Evolutionary conservation across 345 rosid genomes (phyloP), one percentile per base, ranked within the genome.

Genomic region (Fremontodendron californicum): DNA sequence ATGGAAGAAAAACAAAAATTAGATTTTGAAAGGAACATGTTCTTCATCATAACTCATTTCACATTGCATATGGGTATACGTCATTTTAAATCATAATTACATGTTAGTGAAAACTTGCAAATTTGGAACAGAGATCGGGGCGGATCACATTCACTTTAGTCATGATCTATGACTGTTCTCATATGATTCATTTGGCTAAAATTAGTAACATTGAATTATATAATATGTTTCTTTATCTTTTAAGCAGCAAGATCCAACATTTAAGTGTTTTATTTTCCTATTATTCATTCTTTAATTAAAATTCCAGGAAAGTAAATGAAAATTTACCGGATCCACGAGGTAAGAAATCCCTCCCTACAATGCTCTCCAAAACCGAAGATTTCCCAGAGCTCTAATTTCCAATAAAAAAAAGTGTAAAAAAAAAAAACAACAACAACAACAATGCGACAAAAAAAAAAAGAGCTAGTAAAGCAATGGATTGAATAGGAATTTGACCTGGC

Each of bases 271-370:
- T 75, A 35, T 33, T 46, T 39, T 58, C 40, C 42, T 25, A 42
- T 46, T 57, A 27, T 80, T 16, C n/a, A 51, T 21, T 16, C 16
- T 67, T 37, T 71, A 3, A 65, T n/a, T 19, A 66, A 70, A 54
- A 21, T 45, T 40, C 70, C 69, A 55, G 19, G n/a, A 57, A 63
- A 25, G 39, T 37, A 67, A 75, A 76, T 73, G 52, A 12, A 72
- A 64, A 78, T 15, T 66, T 88, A 96, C 99, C 99, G 66, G 99
- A 96, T 96, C 99, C 99, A 84, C 98, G 97, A 80, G 99, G 99
- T 81, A 94, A 85, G 81, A 96, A 94, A 74, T 96, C 99, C 77
- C 99, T 89, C 74, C 99, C 97, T 15, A 94, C 99, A 9, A 96
- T 92, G 83, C 97, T 96, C 83, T 96, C 99, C 73, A 92, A 85